These are phyloP conservation scores for Globisporangium canariense DNA, from an alignment of 352 stramenopile species.

Conservation along the genomic window DNA sequence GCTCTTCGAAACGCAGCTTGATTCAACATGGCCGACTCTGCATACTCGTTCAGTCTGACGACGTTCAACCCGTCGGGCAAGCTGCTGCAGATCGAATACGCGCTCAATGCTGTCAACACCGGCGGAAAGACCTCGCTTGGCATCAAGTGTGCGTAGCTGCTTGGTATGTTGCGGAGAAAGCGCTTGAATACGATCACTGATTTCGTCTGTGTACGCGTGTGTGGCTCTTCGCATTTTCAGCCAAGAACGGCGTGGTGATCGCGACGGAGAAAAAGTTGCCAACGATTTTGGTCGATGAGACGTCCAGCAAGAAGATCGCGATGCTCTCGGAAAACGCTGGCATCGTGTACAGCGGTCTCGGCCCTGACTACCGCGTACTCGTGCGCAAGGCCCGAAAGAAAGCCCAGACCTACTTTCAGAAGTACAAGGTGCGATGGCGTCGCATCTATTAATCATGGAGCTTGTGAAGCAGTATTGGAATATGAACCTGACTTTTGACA, in stretches of 20 bases:
- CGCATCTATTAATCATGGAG: not conserved
- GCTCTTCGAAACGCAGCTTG: slow-evolving; percentile 8
- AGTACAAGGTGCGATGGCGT: slow-evolving; percentile 76
- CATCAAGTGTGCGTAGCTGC: slow-evolving; percentile 86
- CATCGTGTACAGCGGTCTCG: slow-evolving; percentile 98
- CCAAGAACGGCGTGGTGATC: slow-evolving; percentile 99
- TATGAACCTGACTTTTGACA: not conserved
- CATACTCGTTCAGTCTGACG: slow-evolving; percentile 99
- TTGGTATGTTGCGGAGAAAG: not conserved
- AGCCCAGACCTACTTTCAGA: slow-evolving; percentile 94
- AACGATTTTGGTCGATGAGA: slow-evolving; percentile 94
- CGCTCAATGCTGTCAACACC: slow-evolving; percentile 97
- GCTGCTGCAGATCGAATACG: slow-evolving; percentile 99
- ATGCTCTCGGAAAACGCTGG: slow-evolving; percentile 88
- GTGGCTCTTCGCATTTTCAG: slow-evolving; percentile 37
- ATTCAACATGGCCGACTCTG: slow-evolving; percentile 92
- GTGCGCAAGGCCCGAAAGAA: slow-evolving; percentile 96
- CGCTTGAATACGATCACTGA: slow-evolving; percentile 4
- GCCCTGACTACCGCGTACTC: slow-evolving; percentile 98
- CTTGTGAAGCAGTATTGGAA: too few relatives aligned
- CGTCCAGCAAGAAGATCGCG: slow-evolving; percentile 96
- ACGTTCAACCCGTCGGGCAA: slow-evolving; percentile 99
- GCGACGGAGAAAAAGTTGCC: slow-evolving; percentile 98
- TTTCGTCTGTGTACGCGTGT: not conserved
- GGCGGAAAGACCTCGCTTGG: slow-evolving; percentile 97